Base-by-base conservation (phyloP, 306 rosid genomes). In the Calophaca sinica region DNA sequence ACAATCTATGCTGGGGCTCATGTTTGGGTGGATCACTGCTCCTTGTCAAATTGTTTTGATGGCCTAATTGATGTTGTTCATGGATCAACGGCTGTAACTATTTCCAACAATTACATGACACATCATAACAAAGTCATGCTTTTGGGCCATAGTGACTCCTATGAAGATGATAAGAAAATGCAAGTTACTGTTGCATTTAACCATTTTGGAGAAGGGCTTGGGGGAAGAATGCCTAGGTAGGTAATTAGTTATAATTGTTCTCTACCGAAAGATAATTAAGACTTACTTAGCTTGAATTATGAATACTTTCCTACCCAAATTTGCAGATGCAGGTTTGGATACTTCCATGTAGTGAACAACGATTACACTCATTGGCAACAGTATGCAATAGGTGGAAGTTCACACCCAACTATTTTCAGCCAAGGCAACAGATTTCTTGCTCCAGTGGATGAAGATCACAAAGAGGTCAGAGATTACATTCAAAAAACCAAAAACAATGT, bases 341-440 rank as follows among this genome's bases (percentile, higher is more conserved):
- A 87, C 63, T 90, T 93, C 12, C 98, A 93, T 83, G 98, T 90
- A 78, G 98, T 93, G 80, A 93, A 93, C 79, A 93, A 91, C 9
- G 94, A 89, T 78, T 94, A 94, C 48, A 89, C 90, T 4, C 90
- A 91, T 70, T 94, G 98, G 98, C 61, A 84, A 54, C 85, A 88
- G 72, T 93, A 93, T n/a, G 98, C 98, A 9, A 87, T 91, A 76
- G 98, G 98, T 33, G 98, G 98, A 41, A 91, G 98, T 85, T 89
- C 92, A 9, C 55, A 84, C 42, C 98, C 97, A 2, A 93, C 98
- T 0, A 91, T 93, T 35, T 88, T 86, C 60, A 91, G 98, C 86
- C 96, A 93, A 80, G 97, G 98, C 49, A 91, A 93, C 42, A 83
- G 96, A 80, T 93, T 89, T 85, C 82, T 87, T 42, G 98, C 98